Evolutionary conservation across 169 alveolate genomes (phyloP).

Genomic region (Toxoplasma gondii): DNA sequence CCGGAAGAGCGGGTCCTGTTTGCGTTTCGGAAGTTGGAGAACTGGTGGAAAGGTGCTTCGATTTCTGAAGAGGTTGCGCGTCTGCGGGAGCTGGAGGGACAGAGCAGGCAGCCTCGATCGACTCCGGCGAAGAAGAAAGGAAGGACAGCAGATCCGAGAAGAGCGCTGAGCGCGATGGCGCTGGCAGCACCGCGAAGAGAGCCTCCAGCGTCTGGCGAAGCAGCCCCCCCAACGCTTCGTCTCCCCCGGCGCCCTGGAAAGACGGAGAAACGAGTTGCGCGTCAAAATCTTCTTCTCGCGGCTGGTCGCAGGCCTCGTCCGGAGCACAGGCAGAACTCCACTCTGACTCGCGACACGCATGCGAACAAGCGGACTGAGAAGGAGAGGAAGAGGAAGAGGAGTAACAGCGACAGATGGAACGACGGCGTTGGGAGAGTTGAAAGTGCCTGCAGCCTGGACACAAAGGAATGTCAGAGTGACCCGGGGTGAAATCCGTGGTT

Average conservation of each 20-base stretch:
- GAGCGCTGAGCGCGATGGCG: slow-evolving; percentile 7
- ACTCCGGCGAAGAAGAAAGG: not conserved
- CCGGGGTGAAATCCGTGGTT: not conserved
- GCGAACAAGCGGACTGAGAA: too few relatives aligned
- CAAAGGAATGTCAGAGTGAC: not conserved
- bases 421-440: not conserved
- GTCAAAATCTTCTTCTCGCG: not conserved
- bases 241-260: not conserved
- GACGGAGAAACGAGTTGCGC: slow-evolving; percentile 8
- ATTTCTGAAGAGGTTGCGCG: too few relatives aligned
- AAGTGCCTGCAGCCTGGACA: not conserved
- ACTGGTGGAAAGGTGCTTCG: too few relatives aligned
- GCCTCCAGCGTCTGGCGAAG: not conserved
- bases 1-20: not conserved
- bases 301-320: not conserved
- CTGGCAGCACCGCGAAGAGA: slow-evolving; percentile 14
- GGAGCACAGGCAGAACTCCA: too few relatives aligned
- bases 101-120: not conserved
- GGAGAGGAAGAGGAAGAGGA: not conserved
- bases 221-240: not conserved
- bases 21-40: not conserved
- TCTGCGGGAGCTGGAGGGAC: not conserved
- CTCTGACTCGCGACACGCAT: too few relatives aligned
- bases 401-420: not conserved
- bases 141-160: not conserved